These are phyloP conservation scores for Neophaeococcomyces mojaviensis DNA, from an alignment of 2,329 filamentous ascomycete genomes.

Conservation along the genomic window DNA sequence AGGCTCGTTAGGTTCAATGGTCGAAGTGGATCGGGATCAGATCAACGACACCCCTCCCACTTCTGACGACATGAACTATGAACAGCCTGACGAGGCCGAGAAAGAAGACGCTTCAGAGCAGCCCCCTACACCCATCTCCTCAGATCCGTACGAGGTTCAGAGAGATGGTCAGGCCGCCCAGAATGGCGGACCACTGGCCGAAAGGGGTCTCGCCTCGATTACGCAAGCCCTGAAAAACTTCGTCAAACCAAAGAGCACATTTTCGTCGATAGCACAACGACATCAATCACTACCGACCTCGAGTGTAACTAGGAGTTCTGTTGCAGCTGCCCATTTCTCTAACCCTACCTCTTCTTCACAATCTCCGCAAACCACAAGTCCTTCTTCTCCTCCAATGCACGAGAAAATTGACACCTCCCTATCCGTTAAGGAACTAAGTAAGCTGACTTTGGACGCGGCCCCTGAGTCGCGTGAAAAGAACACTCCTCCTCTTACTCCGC, in stretches of 20 bases:
- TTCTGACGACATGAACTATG: slow-evolving; percentile 10
- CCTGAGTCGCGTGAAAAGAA: slow-evolving; percentile 64
- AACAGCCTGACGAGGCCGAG: slow-evolving; percentile 22
- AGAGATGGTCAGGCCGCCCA: slow-evolving; percentile 37
- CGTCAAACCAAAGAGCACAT: slow-evolving; percentile 31
- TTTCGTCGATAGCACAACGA: slow-evolving; percentile 33
- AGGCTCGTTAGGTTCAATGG: slow-evolving; percentile 34
- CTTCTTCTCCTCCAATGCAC: slow-evolving; percentile 42
- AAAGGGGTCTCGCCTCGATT: slow-evolving; percentile 34
- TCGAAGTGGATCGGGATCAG: slow-evolving; percentile 31
- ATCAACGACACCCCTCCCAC: slow-evolving; percentile 22
- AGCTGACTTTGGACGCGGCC: slow-evolving; percentile 77
- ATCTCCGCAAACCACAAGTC: slow-evolving; percentile 41
- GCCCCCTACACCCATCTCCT: slow-evolving; percentile 38
- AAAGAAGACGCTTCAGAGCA: slow-evolving; percentile 28
- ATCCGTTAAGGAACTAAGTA: slow-evolving; percentile 38
- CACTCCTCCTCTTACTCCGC: slow-evolving; percentile 81
- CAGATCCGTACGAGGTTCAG: slow-evolving; percentile 36
- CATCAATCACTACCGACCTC: slow-evolving; percentile 52
- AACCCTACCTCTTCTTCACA: slow-evolving; percentile 53
- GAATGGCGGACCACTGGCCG: slow-evolving; percentile 30
- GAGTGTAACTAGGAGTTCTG: slow-evolving; percentile 56
- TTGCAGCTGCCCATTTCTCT: slow-evolving; percentile 62
- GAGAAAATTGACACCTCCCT: slow-evolving; percentile 35
- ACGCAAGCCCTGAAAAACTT: slow-evolving; percentile 39